Conservation (phyloP, 805 yeast species). For the Suhomyces canberraensis region DNA sequence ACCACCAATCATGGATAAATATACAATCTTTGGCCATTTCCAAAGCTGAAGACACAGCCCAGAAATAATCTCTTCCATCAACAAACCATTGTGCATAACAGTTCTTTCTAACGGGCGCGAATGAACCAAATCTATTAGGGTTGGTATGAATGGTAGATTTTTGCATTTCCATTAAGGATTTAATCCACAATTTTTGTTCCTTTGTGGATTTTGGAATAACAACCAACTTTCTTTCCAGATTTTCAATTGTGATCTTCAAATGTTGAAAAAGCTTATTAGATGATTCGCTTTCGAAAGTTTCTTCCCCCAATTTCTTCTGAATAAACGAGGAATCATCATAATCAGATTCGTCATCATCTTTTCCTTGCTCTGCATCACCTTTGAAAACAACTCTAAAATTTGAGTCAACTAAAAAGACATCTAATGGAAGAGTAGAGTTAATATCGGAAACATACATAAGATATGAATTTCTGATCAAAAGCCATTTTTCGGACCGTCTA, state of each 20-base stretch:
- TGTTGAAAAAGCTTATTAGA: constrained; percentile 49
- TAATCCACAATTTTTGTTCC: constrained; percentile 70
- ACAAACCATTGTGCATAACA: constrained; percentile 96
- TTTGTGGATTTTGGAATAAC: constrained; percentile 64
- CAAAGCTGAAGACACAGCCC: constrained; percentile 92
- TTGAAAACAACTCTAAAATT: constrained; percentile 58
- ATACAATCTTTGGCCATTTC: constrained; percentile 92
- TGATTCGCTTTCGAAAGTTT: constrained; percentile 18
- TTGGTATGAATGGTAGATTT: constrained; percentile 69
- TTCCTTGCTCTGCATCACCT: constrained; percentile 29
- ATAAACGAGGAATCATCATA: constrained; percentile 40
- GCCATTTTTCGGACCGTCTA: constrained; percentile 92
- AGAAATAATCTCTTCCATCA: constrained; percentile 92
- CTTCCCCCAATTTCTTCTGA: constrained; percentile 22
- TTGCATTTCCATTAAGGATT: constrained; percentile 68
- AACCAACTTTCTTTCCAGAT: constrained; percentile 74
- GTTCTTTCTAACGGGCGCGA: constrained; percentile 85
- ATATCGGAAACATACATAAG: constrained; percentile 83
- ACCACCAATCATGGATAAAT: constrained; percentile 98
- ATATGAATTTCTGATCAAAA: constrained; percentile 79
- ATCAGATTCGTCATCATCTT: constrained; percentile 41
- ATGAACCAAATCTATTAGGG: constrained; percentile 75
- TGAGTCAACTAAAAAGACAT: constrained; percentile 85
- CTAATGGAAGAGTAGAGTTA: constrained; percentile 82
- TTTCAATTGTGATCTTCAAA: constrained; percentile 54